These are phyloP conservation scores for Annulohypoxylon maeteangense DNA, from an alignment of 495 filamentous ascomycete species.

Conservation along the genomic window DNA sequence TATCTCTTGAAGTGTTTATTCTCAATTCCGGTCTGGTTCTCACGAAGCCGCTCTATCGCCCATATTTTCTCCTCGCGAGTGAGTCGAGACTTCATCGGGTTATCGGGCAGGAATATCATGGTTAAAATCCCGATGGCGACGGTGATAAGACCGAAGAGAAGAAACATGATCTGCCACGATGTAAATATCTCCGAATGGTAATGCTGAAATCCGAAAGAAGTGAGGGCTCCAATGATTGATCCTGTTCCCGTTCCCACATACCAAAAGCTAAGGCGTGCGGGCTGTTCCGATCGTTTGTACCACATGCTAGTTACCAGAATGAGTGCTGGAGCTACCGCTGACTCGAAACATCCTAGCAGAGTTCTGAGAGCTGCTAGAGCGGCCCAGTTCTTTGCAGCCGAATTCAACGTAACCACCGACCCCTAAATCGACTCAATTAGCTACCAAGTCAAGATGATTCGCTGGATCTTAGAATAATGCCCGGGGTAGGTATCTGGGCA, in stretches of 20 bases:
- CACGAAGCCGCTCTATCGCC: slow-evolving; percentile 66
- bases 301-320: slow-evolving; percentile 50
- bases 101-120: slow-evolving; percentile 59
- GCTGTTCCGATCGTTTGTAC: slow-evolving; percentile 49
- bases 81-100: slow-evolving; percentile 59
- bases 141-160: slow-evolving; percentile 54
- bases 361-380: slow-evolving; percentile 39
- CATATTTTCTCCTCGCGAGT: slow-evolving; percentile 60
- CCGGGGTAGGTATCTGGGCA: not conserved
- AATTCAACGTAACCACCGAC: slow-evolving; percentile 33
- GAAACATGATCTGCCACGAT: slow-evolving; percentile 55
- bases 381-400: slow-evolving; percentile 41
- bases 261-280: slow-evolving; percentile 48
- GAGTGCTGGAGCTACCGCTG: slow-evolving; percentile 46
- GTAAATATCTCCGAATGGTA: slow-evolving; percentile 45
- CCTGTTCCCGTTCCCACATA: slow-evolving; percentile 43
- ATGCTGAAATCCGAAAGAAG: slow-evolving; percentile 41
- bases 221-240: slow-evolving; percentile 39
- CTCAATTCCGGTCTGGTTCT: slow-evolving; percentile 73
- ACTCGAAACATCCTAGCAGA: slow-evolving; percentile 44
- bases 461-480: not conserved
- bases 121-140: slow-evolving; percentile 47
- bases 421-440: slow-evolving; percentile 20
- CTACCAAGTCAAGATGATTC: not conserved
- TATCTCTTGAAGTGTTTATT: slow-evolving; percentile 73